Evolutionary conservation across 371 early-diverging fungal species (phyloP), one percentile per base, ranked within the genome.

Genomic region (Paraphysoderma sedebokerense): DNA sequence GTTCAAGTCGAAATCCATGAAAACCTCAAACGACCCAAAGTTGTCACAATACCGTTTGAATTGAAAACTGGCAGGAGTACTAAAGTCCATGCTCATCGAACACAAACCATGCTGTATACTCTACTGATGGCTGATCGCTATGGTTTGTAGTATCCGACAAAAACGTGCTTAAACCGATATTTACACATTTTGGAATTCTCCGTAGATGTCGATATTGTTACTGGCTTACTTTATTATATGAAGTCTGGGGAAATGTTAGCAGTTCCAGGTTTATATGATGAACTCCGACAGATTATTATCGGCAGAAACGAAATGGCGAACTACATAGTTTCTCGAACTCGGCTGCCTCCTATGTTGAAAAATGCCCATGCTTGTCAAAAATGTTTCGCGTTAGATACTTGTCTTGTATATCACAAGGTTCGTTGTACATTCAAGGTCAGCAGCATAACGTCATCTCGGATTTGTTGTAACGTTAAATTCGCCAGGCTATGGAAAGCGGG

Each of bases 91-190:
- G 56, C 78, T 1, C 89, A 96, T 60, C 73, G 79, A 3, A 86
- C 92, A 0, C 97, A 96, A 57, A 77, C 89, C 0, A 57, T 75
- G 4, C 54, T 93, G 4, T 96, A 96, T 58, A 79, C 83, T 7
- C 65, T 92, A 27, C 54, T 92, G 26, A 70, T 96, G 74, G 62
- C 75, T 29, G 96, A 92, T 56, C 69, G 80, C 29, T 90, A 92
- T 57, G 76, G 77, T 81, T 69, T 49, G 50, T 9, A 19, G 24
- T n/a, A n/a, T n/a, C n/a, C n/a, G n/a, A n/a, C n/a, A n/a, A n/a
- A n/a, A n/a, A n/a, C n/a, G n/a, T n/a, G n/a, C n/a, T n/a, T n/a
- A n/a, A n/a, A n/a, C n/a, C n/a, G n/a, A n/a, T n/a, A n/a, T n/a
- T n/a, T n/a, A n/a, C n/a, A n/a, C n/a, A n/a, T n/a, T n/a, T n/a